Conservation (phyloP, 2,329 filamentous ascomycete genomes). For the Penicillium paneum region DNA sequence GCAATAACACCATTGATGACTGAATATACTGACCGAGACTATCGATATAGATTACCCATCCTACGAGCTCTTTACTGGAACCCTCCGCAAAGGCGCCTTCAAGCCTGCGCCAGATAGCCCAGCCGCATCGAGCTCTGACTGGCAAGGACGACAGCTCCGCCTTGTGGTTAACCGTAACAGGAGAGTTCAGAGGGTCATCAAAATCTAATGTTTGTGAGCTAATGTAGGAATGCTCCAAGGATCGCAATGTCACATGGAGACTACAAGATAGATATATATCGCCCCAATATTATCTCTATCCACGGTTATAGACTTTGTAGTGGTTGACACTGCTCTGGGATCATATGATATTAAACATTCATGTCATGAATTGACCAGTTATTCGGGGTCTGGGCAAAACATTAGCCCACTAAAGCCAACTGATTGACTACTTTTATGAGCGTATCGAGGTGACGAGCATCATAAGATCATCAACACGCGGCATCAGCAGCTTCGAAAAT, state of each 20-base stretch:
- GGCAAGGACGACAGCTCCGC: constrained; percentile 56
- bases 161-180: constrained; percentile 61
- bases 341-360: too few relatives aligned
- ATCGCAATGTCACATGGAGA: too few relatives aligned
- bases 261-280: too few relatives aligned
- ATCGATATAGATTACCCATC: constrained; percentile 58
- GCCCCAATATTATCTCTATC: too few relatives aligned
- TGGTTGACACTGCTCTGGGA: too few relatives aligned
- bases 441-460: too few relatives aligned
- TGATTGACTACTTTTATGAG: neutral
- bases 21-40: neutral
- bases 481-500: neutral
- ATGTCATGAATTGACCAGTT: too few relatives aligned
- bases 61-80: constrained; percentile 66
- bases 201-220: constrained; percentile 40
- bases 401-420: neutral
- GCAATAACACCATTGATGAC: neutral
- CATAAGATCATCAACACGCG: neutral
- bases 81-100: constrained; percentile 58
- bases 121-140: constrained; percentile 29
- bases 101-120: constrained; percentile 25
- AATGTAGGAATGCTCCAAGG: too few relatives aligned
- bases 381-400: too few relatives aligned
- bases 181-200: constrained; percentile 56
- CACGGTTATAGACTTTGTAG: too few relatives aligned